Conservation (phyloP, 768 basidiomycete genomes). For the Boletus reticuloceps region DNA sequence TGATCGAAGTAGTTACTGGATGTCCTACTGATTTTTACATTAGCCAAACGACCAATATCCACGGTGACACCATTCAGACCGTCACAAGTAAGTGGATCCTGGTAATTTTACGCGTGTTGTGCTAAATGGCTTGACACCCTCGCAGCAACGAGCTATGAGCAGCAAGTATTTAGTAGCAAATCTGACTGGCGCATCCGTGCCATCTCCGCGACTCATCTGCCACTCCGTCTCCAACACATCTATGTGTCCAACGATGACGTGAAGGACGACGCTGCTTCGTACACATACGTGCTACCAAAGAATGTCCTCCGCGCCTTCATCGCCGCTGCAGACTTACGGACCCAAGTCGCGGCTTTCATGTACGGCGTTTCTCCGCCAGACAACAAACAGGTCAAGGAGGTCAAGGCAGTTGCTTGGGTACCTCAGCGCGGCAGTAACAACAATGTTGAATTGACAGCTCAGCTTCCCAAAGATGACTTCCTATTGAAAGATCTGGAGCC, state of each 20-base stretch:
- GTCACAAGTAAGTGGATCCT: constrained; percentile 71
- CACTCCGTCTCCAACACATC: constrained; percentile 95
- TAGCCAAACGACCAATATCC: constrained; percentile 94
- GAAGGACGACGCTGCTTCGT: constrained; percentile 93
- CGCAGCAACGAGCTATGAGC: constrained; percentile 92
- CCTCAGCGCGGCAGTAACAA: constrained; percentile 97
- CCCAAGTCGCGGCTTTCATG: constrained; percentile 91
- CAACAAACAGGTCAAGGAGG: constrained; percentile 98
- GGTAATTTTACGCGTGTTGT: not conserved
- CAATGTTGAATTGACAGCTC: constrained; percentile 84
- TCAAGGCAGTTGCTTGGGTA: constrained; percentile 97
- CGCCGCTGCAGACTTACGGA: constrained; percentile 88
- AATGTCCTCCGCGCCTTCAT: constrained; percentile 95
- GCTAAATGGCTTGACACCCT: constrained; percentile 1
- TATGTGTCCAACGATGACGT: constrained; percentile 99
- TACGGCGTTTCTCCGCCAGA: constrained; percentile 93
- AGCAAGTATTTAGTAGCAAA: constrained; percentile 98
- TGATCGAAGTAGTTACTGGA: not conserved
- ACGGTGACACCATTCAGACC: constrained; percentile 94
- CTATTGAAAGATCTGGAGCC: constrained; percentile 94
- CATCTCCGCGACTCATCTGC: constrained; percentile 94
- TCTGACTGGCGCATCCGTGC: constrained; percentile 99
- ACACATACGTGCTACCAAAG: constrained; percentile 96
- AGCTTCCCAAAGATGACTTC: constrained; percentile 93
- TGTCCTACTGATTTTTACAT: constrained; percentile 5